Conservation (phyloP, 2,329 filamentous ascomycete genomes). For the Hymenoscyphus salicellus region DNA sequence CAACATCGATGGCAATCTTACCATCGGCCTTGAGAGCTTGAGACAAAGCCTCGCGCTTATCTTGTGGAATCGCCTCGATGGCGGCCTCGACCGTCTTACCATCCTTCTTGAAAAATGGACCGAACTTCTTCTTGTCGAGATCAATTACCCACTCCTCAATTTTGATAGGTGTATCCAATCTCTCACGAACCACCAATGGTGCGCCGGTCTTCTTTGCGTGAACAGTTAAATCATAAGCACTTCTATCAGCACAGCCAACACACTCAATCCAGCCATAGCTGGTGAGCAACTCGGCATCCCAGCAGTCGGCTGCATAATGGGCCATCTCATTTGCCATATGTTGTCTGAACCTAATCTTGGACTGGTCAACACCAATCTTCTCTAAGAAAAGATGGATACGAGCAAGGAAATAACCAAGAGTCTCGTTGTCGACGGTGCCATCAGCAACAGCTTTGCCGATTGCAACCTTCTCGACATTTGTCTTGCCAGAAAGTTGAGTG, state of each 20-base stretch:
- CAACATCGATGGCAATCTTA: slow-evolving; percentile 74
- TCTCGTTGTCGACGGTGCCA: slow-evolving; percentile 91
- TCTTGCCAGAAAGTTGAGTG: slow-evolving; percentile 84
- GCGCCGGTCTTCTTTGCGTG: slow-evolving; percentile 91
- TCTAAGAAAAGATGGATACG: slow-evolving; percentile 88
- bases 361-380: slow-evolving; percentile 81
- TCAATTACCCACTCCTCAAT: slow-evolving; percentile 87
- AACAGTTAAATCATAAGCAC: slow-evolving; percentile 88
- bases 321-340: slow-evolving; percentile 92
- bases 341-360: slow-evolving; percentile 92
- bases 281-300: slow-evolving; percentile 91
- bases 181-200: slow-evolving; percentile 80
- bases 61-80: slow-evolving; percentile 66
- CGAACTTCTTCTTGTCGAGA: slow-evolving; percentile 92
- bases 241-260: slow-evolving; percentile 93
- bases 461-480: slow-evolving; percentile 65
- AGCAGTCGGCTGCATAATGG: slow-evolving; percentile 95
- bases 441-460: slow-evolving; percentile 84
- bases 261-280: slow-evolving; percentile 98
- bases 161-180: slow-evolving; percentile 70
- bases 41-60: slow-evolving; percentile 75
- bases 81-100: slow-evolving; percentile 80
- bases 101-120: slow-evolving; percentile 92
- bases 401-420: slow-evolving; percentile 93
- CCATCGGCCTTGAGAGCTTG: slow-evolving; percentile 70